Conservation (phyloP, 2,329 filamentous ascomycete genomes). For the Fusarium decemcellulare region DNA sequence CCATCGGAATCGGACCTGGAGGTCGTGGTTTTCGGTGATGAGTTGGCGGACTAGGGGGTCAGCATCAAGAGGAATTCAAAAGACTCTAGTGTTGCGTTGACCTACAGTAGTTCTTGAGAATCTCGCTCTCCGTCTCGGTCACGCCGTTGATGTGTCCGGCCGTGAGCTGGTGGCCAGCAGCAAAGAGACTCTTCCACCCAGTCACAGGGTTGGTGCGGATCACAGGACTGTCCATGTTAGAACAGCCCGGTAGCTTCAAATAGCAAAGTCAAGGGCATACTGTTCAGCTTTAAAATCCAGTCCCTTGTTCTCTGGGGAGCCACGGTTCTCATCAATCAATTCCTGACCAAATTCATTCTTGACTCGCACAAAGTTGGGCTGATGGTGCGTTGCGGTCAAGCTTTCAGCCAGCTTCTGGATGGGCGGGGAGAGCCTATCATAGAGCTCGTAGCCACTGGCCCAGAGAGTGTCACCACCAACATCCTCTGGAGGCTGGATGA, state of each 20-base stretch:
- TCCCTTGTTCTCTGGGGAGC: constrained; percentile 23
- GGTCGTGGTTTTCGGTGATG: constrained; percentile 8
- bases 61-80: neutral
- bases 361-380: neutral
- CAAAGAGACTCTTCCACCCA: constrained; percentile 32
- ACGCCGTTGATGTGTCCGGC: constrained; percentile 20
- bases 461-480: constrained; percentile 27
- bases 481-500: constrained; percentile 23
- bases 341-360: neutral
- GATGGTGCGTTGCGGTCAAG: constrained; percentile 20
- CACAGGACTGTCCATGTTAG: constrained; percentile 12
- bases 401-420: constrained; percentile 22
- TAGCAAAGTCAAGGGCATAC: neutral
- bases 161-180: constrained; percentile 13
- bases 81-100: neutral
- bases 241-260: neutral
- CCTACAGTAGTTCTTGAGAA: constrained; percentile 25
- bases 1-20: neutral
- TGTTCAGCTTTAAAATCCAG: constrained; percentile 25
- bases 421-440: constrained; percentile 23
- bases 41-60: neutral
- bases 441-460: constrained; percentile 26
- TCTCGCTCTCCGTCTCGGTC: constrained; percentile 12
- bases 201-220: constrained; percentile 33
- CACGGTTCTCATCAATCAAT: constrained; percentile 21